Evolutionary conservation across 305 asterid species (phyloP), one percentile per base, ranked within the genome.

Genomic region (Fraxinus xanthoxyloides): DNA sequence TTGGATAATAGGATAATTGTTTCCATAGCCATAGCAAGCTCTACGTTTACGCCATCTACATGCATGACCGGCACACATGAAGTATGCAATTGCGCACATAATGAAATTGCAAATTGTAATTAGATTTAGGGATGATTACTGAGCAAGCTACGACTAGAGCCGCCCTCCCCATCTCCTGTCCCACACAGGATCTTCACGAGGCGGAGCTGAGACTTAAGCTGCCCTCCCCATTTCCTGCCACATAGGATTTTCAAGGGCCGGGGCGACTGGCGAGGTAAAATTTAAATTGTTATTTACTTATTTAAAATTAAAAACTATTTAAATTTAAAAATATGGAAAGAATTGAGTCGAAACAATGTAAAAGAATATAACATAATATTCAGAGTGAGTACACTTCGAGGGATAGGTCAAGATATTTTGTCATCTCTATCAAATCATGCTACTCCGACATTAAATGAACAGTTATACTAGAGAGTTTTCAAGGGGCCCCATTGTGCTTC

Each of bases 11-110:
- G 15, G 3, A 9, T 92, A 63, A 94, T 89, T 87, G 40, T 85
- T 76, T 46, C 70, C 84, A 26, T 86, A 83, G 7, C 94, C 94
- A 9, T 91, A 90, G 82, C 96, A 90, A 26, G 94, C 85, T 84
- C 81, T 92, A 93, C 91, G 90, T 74, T 83, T 90, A 1, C 86
- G 88, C 93, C 92, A 89, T 28, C 79, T 84, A 43, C 85, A 82
- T 0, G 95, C 84, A 79, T 88, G 97, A 67, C 80, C 74, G 51
- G 84, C 93, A 32, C 92, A 90, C 92, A 85, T 83, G 90, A 94
- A 91, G 43, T 90, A 78, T 3, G 97, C 88, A 24, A 91, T 85
- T 17, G 87, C 95, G 77, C 91, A 88, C 24, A 92, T 36, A n/a
- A 46, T 43, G 17, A 43, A 43, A 43, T 2, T 43, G 51, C 5